These are phyloP conservation scores for Reticulascus tulasneorum DNA, from an alignment of 2,329 filamentous ascomycete species.

Conservation along the genomic window DNA sequence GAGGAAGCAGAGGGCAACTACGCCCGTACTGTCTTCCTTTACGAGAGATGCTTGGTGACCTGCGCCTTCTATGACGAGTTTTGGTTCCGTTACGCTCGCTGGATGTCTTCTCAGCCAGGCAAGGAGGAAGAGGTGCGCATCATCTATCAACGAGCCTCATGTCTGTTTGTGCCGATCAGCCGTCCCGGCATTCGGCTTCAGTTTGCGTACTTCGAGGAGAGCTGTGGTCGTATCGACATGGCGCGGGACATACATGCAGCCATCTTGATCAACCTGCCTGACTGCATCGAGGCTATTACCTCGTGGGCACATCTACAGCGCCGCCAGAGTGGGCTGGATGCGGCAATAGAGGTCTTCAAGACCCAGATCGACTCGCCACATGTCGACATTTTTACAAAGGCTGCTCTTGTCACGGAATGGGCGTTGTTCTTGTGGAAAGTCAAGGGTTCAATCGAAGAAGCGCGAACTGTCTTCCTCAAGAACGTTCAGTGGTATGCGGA, in stretches of 20 bases:
- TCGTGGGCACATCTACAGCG: constrained; percentile 84
- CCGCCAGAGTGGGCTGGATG: constrained; percentile 77
- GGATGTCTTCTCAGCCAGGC: constrained; percentile 77
- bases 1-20: constrained; percentile 84
- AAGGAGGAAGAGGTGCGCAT: constrained; percentile 89
- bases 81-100: constrained; percentile 94
- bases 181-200: constrained; percentile 79
- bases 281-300: constrained; percentile 81
- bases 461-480: constrained; percentile 76
- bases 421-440: constrained; percentile 82
- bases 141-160: constrained; percentile 85
- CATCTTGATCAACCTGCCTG: constrained; percentile 71
- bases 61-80: constrained; percentile 96
- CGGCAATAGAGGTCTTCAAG: constrained; percentile 80
- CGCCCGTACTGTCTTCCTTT: constrained; percentile 72
- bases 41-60: constrained; percentile 89
- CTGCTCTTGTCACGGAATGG: constrained; percentile 84
- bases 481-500: constrained; percentile 82
- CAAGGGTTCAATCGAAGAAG: constrained; percentile 75
- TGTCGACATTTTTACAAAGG: constrained; percentile 76
- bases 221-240: constrained; percentile 68
- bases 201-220: constrained; percentile 94
- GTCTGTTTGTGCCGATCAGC: constrained; percentile 81
- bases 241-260: constrained; percentile 82
- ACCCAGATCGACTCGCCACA: constrained; percentile 70